Conservation (phyloP, 129 eudicot genomes). For the Saussurea involucrata region DNA sequence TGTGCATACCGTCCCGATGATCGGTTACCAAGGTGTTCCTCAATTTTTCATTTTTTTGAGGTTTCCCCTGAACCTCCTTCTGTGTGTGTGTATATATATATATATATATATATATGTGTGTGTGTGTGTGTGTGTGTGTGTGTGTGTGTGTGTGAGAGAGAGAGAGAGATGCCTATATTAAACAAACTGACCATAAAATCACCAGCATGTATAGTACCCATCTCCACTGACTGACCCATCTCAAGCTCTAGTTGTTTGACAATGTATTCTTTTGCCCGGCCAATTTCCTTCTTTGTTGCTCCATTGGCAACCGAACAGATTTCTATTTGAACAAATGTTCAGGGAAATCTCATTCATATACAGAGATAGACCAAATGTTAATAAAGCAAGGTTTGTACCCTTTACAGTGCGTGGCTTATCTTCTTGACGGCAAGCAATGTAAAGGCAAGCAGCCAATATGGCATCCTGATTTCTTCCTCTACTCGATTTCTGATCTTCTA, state of each 20-base stretch:
- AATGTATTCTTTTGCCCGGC: conserved; percentile 88
- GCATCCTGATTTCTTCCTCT: conserved; percentile 91
- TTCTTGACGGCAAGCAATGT: conserved; percentile 93
- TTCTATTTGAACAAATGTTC: conserved; percentile 68
- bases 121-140: too few species aligned
- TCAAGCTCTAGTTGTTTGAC: conserved; percentile 83
- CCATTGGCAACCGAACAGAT: conserved; percentile 93
- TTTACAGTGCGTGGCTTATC: conserved; percentile 87
- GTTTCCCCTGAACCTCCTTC: too few species aligned
- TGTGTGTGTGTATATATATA: too few species aligned
- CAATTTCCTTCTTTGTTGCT: conserved; percentile 94
- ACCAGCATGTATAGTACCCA: conserved; percentile 95
- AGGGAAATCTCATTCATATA: conserved; percentile 45
- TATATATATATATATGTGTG: neutral
- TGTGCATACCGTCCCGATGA: too few species aligned
- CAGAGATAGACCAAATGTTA: conserved; percentile 27
- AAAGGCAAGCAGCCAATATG: conserved; percentile 81
- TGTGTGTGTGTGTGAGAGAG: too few species aligned
- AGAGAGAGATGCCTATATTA: neutral
- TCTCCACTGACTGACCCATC: conserved; percentile 82
- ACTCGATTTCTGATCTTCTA: conserved; percentile 87
- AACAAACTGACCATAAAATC: conserved; percentile 68
- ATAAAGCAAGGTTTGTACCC: conserved; percentile 49
- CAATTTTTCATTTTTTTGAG: too few species aligned
- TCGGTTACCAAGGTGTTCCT: too few species aligned